Conservation (phyloP, 257 asterid species). For the Forsythia suspensa region DNA sequence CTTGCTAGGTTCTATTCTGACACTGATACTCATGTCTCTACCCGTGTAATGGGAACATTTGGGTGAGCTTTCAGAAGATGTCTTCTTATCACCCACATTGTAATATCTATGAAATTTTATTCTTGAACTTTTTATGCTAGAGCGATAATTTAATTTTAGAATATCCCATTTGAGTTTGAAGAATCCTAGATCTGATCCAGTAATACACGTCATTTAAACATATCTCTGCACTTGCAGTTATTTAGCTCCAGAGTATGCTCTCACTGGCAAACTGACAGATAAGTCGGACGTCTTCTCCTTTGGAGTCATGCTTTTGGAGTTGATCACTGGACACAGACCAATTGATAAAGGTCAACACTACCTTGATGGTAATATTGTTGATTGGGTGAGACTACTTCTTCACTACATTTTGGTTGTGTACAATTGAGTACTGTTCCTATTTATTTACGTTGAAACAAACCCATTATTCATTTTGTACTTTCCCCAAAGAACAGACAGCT, state of each 20-base stretch:
- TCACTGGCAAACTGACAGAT: slow-evolving; percentile 82
- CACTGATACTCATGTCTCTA: slow-evolving; percentile 86
- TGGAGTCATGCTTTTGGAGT: slow-evolving; percentile 87
- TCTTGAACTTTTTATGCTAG: neutral
- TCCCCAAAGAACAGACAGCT: neutral
- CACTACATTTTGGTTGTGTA: slow-evolving; percentile 1
- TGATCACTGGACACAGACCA: slow-evolving; percentile 88
- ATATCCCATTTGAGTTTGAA: neutral
- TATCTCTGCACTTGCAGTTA: slow-evolving; percentile 49
- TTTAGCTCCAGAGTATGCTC: slow-evolving; percentile 96
- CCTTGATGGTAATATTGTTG: slow-evolving; percentile 85
- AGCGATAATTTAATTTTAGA: slow-evolving; percentile 1
- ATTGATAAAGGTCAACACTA: slow-evolving; percentile 76
- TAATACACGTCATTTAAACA: neutral
- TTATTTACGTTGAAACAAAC: neutral
- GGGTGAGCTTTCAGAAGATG: slow-evolving; percentile 52
- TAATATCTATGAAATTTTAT: neutral
- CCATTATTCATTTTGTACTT: neutral
- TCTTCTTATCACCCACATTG: slow-evolving; percentile 9
- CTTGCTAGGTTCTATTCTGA: slow-evolving; percentile 84
- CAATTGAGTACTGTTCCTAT: neutral
- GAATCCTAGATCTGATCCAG: neutral
- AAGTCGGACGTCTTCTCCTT: slow-evolving; percentile 89
- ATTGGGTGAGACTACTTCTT: slow-evolving; percentile 62
- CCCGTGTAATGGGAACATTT: slow-evolving; percentile 95